Percentiles rank a stretch among this genome's conserved stretches.
phyloP scores from a whole-genome alignment of 208 protist genomes.

The Crithidia fasciculata region DNA sequence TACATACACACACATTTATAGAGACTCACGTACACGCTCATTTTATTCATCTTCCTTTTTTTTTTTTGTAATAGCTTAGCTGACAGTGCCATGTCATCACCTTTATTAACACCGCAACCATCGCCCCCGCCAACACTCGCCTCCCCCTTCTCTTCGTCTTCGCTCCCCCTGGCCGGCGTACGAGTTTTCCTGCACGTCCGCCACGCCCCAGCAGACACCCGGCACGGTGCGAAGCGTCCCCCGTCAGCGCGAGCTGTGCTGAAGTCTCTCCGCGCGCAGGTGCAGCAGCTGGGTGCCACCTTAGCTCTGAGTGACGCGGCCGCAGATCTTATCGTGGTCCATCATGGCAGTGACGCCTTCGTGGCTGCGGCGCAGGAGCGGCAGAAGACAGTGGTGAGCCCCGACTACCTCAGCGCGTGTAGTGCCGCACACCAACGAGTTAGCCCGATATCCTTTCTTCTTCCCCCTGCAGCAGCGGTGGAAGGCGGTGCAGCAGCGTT shows the following conservation, averaged over 20 bases:
- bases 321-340: slow-evolving; percentile 63
- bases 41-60: no score
- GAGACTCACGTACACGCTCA: neutral
- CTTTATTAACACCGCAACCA: neutral
- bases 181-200: slow-evolving; percentile 72
- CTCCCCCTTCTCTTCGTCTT: slow-evolving; percentile 1
- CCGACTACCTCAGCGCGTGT: slow-evolving; percentile 59
- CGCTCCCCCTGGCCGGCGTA: slow-evolving; percentile 44
- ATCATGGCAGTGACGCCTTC: slow-evolving; percentile 44
- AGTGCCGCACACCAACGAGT: slow-evolving; percentile 28
- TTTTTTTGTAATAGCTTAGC: no score
- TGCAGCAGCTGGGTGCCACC: slow-evolving; percentile 58
- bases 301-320: slow-evolving; percentile 56
- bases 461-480: neutral
- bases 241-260: slow-evolving; percentile 21
- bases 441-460: slow-evolving; percentile 23
- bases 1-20: neutral
- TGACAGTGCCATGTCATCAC: neutral
- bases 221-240: neutral
- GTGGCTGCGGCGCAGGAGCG: slow-evolving; percentile 24
- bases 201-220: slow-evolving; percentile 7
- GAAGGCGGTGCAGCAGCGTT: no score
- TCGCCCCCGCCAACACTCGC: neutral
- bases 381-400: slow-evolving; percentile 53
- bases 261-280: slow-evolving; percentile 24